phyloP scores from a whole-genome alignment of 768 basidiomycete species.

The Pleurotus ostreatus region DNA sequence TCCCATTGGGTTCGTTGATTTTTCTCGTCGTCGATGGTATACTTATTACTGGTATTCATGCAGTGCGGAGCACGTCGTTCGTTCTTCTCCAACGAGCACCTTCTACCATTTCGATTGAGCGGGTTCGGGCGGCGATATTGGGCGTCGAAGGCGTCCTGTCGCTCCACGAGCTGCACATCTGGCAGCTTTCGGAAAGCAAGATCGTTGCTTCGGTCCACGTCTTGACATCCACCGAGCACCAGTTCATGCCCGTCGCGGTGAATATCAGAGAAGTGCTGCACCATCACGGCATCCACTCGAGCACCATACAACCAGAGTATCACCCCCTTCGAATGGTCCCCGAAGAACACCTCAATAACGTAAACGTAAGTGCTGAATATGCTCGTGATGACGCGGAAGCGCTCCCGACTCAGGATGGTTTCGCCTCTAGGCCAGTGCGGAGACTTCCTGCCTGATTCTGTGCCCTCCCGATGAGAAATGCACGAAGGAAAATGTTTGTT shows the following conservation, averaged over 20 bases:
- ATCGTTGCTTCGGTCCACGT: slow-evolving; percentile 96
- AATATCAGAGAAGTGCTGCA: slow-evolving; percentile 84
- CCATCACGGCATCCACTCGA: slow-evolving; percentile 89
- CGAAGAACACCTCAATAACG: slow-evolving; percentile 44
- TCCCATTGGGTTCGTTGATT: slow-evolving; percentile 68
- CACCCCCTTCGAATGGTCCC: slow-evolving; percentile 31
- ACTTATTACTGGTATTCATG: neutral
- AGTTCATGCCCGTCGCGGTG: slow-evolving; percentile 88
- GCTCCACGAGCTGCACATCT: slow-evolving; percentile 92
- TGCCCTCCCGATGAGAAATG: slow-evolving; percentile 71
- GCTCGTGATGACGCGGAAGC: no score
- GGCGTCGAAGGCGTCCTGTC: slow-evolving; percentile 81
- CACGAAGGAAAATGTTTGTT: slow-evolving; percentile 70
- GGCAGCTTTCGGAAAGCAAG: slow-evolving; percentile 95
- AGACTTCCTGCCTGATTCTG: slow-evolving; percentile 66
- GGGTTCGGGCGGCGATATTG: slow-evolving; percentile 77
- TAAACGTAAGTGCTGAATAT: neutral
- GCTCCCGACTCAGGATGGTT: no score
- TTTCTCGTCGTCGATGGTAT: neutral
- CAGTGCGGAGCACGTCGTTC: slow-evolving; percentile 87
- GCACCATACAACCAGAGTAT: slow-evolving; percentile 93
- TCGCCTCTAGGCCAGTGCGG: slow-evolving; percentile 36
- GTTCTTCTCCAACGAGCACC: slow-evolving; percentile 96
- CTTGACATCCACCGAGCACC: slow-evolving; percentile 69
- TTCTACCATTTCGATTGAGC: slow-evolving; percentile 80